Percentiles rank a stretch among this genome's conserved stretches.
phyloP scores from a whole-genome alignment of 2,329 filamentous ascomycete genomes.

The Huntiella bhutanensis region DNA sequence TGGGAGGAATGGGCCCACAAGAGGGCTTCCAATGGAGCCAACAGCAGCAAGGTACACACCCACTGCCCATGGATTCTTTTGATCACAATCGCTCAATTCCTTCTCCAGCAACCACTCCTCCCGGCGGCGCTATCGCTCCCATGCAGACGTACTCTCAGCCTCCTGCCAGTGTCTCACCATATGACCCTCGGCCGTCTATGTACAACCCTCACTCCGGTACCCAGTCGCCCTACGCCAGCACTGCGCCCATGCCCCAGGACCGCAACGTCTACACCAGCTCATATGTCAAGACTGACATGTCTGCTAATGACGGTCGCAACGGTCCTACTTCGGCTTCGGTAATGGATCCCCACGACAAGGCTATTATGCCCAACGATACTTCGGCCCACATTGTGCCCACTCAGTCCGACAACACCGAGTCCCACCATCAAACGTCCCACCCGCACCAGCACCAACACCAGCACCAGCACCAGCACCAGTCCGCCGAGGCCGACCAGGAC shows the following conservation, averaged over 20 bases:
- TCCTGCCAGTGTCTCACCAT: constrained; percentile 37
- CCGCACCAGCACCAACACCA: constrained; percentile 8
- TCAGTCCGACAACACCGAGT: constrained; percentile 29
- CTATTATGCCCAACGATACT: constrained; percentile 34
- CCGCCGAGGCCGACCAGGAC: constrained; percentile 52
- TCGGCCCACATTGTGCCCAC: constrained; percentile 30
- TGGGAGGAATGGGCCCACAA: constrained; percentile 50
- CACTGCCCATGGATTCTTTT: constrained; percentile 64
- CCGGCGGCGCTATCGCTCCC: constrained; percentile 54
- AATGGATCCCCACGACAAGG: constrained; percentile 30
- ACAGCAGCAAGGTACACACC: constrained; percentile 42
- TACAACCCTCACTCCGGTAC: constrained; percentile 55
- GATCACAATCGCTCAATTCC: constrained; percentile 72
- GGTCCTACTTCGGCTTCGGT: constrained; percentile 8
- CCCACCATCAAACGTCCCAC: constrained; percentile 36
- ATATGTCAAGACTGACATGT: constrained; percentile 79
- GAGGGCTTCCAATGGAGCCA: constrained; percentile 62
- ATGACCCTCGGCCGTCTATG: constrained; percentile 59
- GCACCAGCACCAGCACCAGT: constrained; percentile 13
- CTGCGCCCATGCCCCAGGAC: constrained; percentile 39
- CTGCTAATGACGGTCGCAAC: constrained; percentile 47
- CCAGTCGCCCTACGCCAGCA: constrained; percentile 51
- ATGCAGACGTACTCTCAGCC: constrained; percentile 56
- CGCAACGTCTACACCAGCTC: constrained; percentile 49
- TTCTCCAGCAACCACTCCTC: constrained; percentile 80